Evolutionary conservation across 2,329 filamentous ascomycete genomes (phyloP), one percentile per base, ranked within the genome.

Genomic region (Xylaria arbuscula): DNA sequence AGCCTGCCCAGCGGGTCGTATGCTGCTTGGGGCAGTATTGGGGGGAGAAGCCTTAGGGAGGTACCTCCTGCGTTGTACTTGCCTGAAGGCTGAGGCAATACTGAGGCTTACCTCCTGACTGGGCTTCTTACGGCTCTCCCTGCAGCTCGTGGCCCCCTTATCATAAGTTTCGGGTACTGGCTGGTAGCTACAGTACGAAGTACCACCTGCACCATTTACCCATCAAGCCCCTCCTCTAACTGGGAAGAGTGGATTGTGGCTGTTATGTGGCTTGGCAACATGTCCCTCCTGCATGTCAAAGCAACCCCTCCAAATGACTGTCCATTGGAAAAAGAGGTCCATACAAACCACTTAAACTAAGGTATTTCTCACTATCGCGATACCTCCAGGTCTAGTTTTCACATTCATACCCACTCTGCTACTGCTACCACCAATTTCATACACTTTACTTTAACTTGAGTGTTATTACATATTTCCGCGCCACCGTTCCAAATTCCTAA

Each of bases 261-360:
- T 48, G 67, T 69, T 19, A 19, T 3, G 66, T 47, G 66, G 62
- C 66, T 66, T 66, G 66, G 62, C 58, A 38, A 36, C 48, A 40
- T 55, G 60, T 68, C 57, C 53, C 62, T 58, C 55, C 55, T 13
- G 15, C 4, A 45, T 19, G 36, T 50, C 42, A 61, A 36, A 57
- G 28, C 32, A 53, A 65, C 66, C 66, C 66, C 66, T 68, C 66
- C 62, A 45, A 28, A 68, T 53, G 36, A 61, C 57, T 36, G 51
- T 5, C 3, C 28, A 17, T 60, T n/a, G 19, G 13, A 58, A 64
- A 67, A 70, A 64, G 62, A 45, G 28, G 19, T 34, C 17, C 38
- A 40, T 51, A 47, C 24, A 42, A 51, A 53, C 40, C 32, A 63
- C 38, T n/a, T 55, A 40, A 45, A 47, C 38, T 19, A 22, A 34